Base-by-base conservation (phyloP, 2,329 filamentous ascomycete genomes). In the Paraphaeosphaeria minitans region DNA sequence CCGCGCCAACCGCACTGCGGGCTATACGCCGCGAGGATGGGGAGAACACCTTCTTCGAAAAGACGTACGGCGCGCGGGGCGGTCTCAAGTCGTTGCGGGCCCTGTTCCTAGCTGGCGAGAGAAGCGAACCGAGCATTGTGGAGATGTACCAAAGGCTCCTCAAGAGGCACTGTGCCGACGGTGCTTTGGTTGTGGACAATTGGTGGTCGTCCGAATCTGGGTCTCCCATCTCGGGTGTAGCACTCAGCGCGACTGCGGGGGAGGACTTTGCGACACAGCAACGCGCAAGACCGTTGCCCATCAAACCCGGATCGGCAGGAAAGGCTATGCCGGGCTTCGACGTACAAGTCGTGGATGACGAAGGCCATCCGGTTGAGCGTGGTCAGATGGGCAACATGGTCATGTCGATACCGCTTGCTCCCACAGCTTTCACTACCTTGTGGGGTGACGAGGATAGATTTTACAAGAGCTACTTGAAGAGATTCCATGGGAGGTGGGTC, bases 301-400 rank as follows among this genome's bases (percentile, higher is more conserved):
- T 94, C 72, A 93, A 90, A 67, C 91, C 93, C 0, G 94, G 94
- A 0, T 94, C 91, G 60, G 94, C 93, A 5, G 93, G 93, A 0
- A 95, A 96, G 73, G 85, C 93, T 0, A 92, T 96, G 88, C 93
- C 93, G 0, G 94, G 93, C 0, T 97, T 96, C 68, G 91, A 97
- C 67, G 89, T 97, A 3, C 85, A 89, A 16, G 83, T 94, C 14
- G 92, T 97, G 2, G 87, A 96, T 72, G 93, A 97, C 68, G 80
- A 86, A 0, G 93, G 93, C 5, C 82, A 84, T 1, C 89, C 93
- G 72, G 81, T 96, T 0, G 75, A 84, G n/a, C 81, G 78, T 31
- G 91, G 90, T 1, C 86, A 80, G 22, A 96, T 96, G 91, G 94
- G 93, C 0, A 97, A 97, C 73, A 95, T 97, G 61, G 93, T 97